phyloP scores from a whole-genome alignment of 768 basidiomycete species.

The Jaapia argillacea region DNA sequence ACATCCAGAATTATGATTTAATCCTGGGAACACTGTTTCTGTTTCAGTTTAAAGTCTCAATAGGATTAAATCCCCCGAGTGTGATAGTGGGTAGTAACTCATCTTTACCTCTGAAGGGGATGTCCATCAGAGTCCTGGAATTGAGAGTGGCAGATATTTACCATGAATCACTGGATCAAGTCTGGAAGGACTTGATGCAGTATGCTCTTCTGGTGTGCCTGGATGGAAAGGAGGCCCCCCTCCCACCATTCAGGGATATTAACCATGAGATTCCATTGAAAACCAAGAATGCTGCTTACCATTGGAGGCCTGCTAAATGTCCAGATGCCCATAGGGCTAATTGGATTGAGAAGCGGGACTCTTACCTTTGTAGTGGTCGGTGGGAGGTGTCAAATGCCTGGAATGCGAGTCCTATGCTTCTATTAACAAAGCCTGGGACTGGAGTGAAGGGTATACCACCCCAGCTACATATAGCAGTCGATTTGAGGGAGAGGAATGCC shows the following conservation, averaged over 20 bases:
- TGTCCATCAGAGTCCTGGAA: neutral
- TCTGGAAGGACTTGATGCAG: slow-evolving; percentile 6
- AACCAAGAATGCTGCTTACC: slow-evolving; percentile 20
- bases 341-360: slow-evolving; percentile 20
- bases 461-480: slow-evolving; percentile 13
- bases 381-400: slow-evolving; percentile 18
- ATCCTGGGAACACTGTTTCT: slow-evolving; percentile 24
- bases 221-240: slow-evolving; percentile 9
- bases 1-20: slow-evolving; percentile 17
- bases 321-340: slow-evolving; percentile 18
- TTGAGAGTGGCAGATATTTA: slow-evolving; percentile 1
- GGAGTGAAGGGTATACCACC: slow-evolving; percentile 11
- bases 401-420: slow-evolving; percentile 23
- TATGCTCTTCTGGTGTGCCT: slow-evolving; percentile 9
- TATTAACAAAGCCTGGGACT: slow-evolving; percentile 18
- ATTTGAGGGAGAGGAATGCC: slow-evolving; percentile 19
- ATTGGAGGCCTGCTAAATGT: slow-evolving; percentile 26
- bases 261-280: slow-evolving; percentile 27
- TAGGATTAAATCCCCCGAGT: slow-evolving; percentile 4
- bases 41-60: slow-evolving; percentile 11
- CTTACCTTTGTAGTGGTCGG: slow-evolving; percentile 18
- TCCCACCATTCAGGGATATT: slow-evolving; percentile 20
- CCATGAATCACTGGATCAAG: slow-evolving; percentile 6
- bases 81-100: slow-evolving; percentile 9
- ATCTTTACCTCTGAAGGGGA: slow-evolving; percentile 2